Conservation (phyloP, 2,329 filamentous ascomycete species). For the Epicoccum nigrum region DNA sequence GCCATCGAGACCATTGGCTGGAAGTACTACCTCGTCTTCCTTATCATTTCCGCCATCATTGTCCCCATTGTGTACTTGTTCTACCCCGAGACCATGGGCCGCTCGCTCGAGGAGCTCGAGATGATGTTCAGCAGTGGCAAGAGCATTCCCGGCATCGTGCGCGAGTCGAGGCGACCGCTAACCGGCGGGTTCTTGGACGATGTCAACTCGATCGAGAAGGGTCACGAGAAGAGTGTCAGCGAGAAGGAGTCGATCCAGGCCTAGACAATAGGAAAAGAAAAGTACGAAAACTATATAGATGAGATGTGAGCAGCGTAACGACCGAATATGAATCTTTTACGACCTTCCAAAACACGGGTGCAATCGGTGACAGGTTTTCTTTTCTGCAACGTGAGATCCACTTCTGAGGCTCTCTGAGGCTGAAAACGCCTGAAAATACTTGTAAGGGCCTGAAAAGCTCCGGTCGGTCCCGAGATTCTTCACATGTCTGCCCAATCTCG, state of each 20-base stretch:
- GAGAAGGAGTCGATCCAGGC: slow-evolving; percentile 7
- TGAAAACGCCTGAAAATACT: not conserved
- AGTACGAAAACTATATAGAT: not conserved
- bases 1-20: slow-evolving; percentile 60
- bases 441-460: not conserved
- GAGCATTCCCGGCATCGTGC: slow-evolving; percentile 34
- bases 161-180: slow-evolving; percentile 20
- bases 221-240: slow-evolving; percentile 6
- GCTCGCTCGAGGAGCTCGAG: slow-evolving; percentile 54
- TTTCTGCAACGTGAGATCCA: slow-evolving; percentile 8
- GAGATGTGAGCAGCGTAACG: not conserved
- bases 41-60: slow-evolving; percentile 54
- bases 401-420: slow-evolving; percentile 3
- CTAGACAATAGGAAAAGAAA: not conserved
- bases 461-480: slow-evolving; percentile 6
- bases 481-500: not conserved
- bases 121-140: slow-evolving; percentile 50
- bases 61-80: slow-evolving; percentile 54
- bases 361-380: slow-evolving; percentile 11
- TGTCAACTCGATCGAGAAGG: slow-evolving; percentile 11
- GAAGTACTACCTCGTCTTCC: slow-evolving; percentile 60
- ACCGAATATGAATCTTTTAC: slow-evolving; percentile 10
- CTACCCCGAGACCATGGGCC: slow-evolving; percentile 59
- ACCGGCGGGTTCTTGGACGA: slow-evolving; percentile 9
- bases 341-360: not conserved